phyloP scores from a whole-genome alignment of 106 monocot genomes.

The Dactylorhiza incarnata region DNA sequence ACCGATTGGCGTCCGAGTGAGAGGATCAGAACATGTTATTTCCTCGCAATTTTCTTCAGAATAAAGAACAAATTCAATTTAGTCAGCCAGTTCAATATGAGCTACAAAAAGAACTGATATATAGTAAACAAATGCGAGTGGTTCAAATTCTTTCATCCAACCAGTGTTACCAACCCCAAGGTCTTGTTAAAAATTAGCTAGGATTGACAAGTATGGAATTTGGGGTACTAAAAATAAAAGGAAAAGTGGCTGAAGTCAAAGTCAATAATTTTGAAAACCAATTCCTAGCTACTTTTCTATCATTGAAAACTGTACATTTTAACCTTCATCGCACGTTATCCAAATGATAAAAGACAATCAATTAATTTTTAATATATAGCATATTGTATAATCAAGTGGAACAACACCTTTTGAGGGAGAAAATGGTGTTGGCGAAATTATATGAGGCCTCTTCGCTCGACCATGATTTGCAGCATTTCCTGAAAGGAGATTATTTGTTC shows the following conservation, averaged over 20 bases:
- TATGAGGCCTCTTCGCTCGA: background rate
- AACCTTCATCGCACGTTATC: too few species aligned
- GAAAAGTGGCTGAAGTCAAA: too few species aligned
- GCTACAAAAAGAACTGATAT: background rate
- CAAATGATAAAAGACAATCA: too few species aligned
- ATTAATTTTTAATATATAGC: too few species aligned
- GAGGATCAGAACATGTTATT: constrained; percentile 43
- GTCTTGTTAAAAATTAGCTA: too few species aligned
- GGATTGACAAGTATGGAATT: too few species aligned
- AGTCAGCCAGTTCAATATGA: background rate
- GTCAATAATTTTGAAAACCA: too few species aligned
- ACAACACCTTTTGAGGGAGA: constrained; percentile 4
- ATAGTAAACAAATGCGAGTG: background rate
- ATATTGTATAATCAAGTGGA: background rate
- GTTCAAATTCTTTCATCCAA: too few species aligned
- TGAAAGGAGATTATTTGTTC: background rate
- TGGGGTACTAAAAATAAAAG: too few species aligned
- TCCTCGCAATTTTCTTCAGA: constrained; percentile 21
- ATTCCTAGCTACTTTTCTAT: too few species aligned
- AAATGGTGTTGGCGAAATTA: background rate
- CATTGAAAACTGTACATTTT: too few species aligned
- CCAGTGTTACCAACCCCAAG: too few species aligned
- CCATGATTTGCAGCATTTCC: background rate
- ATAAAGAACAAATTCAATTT: background rate
- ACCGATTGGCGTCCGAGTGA: constrained; percentile 52